Conservation (phyloP, 2,329 filamentous ascomycete genomes). For the Fusarium nematophilum region DNA sequence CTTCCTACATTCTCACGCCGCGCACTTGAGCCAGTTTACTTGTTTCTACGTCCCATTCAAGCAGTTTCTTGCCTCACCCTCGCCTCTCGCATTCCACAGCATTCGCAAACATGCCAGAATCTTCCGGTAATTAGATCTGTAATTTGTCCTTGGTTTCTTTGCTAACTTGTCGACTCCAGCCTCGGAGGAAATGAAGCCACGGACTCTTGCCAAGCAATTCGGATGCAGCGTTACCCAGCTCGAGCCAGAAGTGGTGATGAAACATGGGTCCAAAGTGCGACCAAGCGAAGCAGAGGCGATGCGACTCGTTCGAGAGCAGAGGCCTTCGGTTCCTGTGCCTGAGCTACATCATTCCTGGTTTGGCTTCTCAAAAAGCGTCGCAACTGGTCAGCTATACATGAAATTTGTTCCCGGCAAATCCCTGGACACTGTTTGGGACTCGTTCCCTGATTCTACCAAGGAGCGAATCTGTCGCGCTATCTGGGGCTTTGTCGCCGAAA, state of each 20-base stretch:
- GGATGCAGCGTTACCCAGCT: conserved; percentile 10
- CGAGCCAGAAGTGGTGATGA: conserved; percentile 15
- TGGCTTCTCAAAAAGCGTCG: conserved; percentile 2
- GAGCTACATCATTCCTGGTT: conserved; percentile 4
- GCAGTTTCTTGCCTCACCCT: too few relatives aligned
- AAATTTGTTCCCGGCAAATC: conserved; percentile 12
- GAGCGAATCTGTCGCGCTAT: conserved; percentile 22
- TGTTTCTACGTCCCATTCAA: too few relatives aligned
- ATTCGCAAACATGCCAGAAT: too few relatives aligned
- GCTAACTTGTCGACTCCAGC: too few relatives aligned
- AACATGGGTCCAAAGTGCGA: conserved; percentile 23
- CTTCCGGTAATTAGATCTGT: too few relatives aligned
- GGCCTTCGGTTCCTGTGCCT: conserved; percentile 14
- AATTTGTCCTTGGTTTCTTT: too few relatives aligned
- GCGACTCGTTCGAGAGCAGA: conserved; percentile 15
- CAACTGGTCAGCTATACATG: conserved; percentile 17
- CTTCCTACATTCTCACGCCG: too few relatives aligned
- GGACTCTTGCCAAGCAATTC: conserved; percentile 1
- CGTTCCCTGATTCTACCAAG: conserved; percentile 17
- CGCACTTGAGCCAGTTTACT: too few relatives aligned
- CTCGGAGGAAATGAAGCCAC: too few relatives aligned
- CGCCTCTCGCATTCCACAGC: too few relatives aligned
- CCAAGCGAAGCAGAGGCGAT: conserved; percentile 22
- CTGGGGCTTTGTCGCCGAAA: conserved; percentile 18
- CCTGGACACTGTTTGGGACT: conserved; percentile 11